Evolutionary conservation across 1,139 yeast genomes (phyloP).

Genomic region (Pichia sp.): DNA sequence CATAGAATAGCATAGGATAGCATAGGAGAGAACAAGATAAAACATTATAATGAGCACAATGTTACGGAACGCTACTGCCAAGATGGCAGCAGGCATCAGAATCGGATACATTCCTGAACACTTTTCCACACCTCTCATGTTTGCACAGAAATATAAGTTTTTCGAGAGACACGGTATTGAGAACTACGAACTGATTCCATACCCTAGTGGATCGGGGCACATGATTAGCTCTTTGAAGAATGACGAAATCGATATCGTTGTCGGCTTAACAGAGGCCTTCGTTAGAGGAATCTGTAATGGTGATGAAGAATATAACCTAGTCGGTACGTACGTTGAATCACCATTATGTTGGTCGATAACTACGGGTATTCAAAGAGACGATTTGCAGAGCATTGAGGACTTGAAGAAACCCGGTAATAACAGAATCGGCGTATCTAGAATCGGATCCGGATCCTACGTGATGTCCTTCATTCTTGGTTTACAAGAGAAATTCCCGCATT

Average conservation of each 20-base stretch:
- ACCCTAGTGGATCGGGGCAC: conserved; percentile 85
- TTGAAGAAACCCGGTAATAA: conserved; percentile 40
- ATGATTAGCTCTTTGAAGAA: conserved; percentile 65
- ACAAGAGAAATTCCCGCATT: conserved; percentile 42
- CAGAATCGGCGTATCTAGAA: conserved; percentile 78
- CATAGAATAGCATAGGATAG: too few relatives aligned
- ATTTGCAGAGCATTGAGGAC: conserved; percentile 42
- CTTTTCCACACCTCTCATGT: conserved; percentile 76
- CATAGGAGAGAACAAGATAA: too few relatives aligned
- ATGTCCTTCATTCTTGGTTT: conserved; percentile 83
- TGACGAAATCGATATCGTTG: conserved; percentile 64
- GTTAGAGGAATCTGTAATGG: conserved; percentile 68
- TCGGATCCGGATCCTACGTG: conserved; percentile 87
- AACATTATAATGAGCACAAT: too few relatives aligned
- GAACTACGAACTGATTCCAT: conserved; percentile 57
- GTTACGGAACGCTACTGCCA: too few relatives aligned
- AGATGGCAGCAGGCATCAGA: too few relatives aligned
- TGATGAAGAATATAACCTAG: conserved; percentile 48
- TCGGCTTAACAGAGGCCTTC: conserved; percentile 89
- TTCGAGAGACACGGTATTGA: conserved; percentile 40
- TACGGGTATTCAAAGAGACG: conserved; percentile 58
- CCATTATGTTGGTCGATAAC: conserved; percentile 87
- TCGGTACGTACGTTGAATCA: conserved; percentile 78
- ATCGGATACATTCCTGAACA: conserved; percentile 92
- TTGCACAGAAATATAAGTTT: conserved; percentile 57